Base-by-base conservation (phyloP, 495 filamentous ascomycete genomes). In the Amorphotheca resinae region DNA sequence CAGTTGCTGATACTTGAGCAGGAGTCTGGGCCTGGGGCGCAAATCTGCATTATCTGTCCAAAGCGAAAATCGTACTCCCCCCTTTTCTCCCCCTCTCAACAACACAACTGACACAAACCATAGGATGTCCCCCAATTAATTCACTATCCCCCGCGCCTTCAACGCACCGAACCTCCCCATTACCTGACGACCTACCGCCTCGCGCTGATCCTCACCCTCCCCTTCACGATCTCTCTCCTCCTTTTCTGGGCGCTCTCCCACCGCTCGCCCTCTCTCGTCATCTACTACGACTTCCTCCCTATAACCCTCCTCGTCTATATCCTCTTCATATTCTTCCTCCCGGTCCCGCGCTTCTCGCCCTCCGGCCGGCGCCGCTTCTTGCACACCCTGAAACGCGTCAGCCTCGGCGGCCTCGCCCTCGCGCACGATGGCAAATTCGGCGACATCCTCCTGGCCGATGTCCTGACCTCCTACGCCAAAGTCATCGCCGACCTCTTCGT, bases 401-500 rank as follows among this genome's bases (percentile, higher is more conserved):
- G 69, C 49, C 66, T 91, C 33, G 86, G 85, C 22, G 84, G 85
- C 1, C 60, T 95, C n/a, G 84, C 87, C 7, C 76, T 84, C 58
- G 59, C 79, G 5, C 73, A 81, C 38, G 77, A 87, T 64, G 84
- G 84, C 28, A 93, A 88, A 43, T 98, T 98, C 53, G 87, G 84
- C 32, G 91, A 98, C 56, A 80, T 96, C 42, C 64, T 98, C 31
- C 70, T 96, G n/a, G 87, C 91, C 6, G 91, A 98, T 70, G 88
- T 82, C 25, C 63, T 98, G 45, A 98, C 91, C 7, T 89, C 82
- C 50, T 98, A 96, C 59, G 80, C 91, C 33, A 93, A 87, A 53
- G 78, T 95, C 20, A 65, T 95, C 1, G 88, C 78, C 3, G 93
- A 96, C 59, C 63, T 95, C n/a, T 91, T 81, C 57, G 77, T 95